phyloP scores from a whole-genome alignment of 148 eudicot genomes.

The Suaeda aralocaspica region DNA sequence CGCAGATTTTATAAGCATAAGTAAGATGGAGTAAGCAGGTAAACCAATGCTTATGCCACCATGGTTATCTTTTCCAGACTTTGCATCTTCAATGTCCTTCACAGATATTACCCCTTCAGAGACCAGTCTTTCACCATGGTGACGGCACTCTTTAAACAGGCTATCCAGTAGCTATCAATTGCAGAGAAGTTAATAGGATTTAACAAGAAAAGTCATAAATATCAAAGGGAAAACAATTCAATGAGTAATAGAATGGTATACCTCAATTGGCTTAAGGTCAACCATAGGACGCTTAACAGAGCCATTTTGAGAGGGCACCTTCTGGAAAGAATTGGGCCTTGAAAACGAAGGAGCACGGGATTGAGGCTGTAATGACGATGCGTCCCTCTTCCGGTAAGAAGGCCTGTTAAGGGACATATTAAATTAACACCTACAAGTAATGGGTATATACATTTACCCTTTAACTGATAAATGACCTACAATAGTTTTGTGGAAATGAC shows the following conservation, averaged over 20 bases:
- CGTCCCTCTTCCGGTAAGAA: constrained; percentile 44
- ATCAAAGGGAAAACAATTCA: neutral
- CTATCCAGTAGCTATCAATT: constrained; percentile 51
- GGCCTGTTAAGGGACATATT: constrained; percentile 45
- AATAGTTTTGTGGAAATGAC: constrained; percentile 27
- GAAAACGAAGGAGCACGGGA: constrained; percentile 49
- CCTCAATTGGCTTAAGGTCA: constrained; percentile 83
- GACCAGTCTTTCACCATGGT: constrained; percentile 56
- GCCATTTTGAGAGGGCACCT: constrained; percentile 40
- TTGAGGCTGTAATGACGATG: constrained; percentile 25
- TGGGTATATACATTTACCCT: neutral
- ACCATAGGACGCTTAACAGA: constrained; percentile 48
- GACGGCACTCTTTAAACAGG: constrained; percentile 55
- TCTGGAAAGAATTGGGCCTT: constrained; percentile 47
- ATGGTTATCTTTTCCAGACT: constrained; percentile 45
- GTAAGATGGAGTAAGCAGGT: constrained; percentile 75
- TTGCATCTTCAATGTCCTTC: constrained; percentile 76
- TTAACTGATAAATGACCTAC: neutral
- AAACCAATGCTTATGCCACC: constrained; percentile 64
- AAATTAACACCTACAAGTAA: neutral
- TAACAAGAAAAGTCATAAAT: too few relatives aligned
- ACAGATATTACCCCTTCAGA: constrained; percentile 58
- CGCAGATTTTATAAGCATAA: constrained; percentile 66
- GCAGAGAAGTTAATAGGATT: neutral
- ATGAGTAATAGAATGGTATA: constrained; percentile 22